Evolutionary conservation across 2,329 filamentous ascomycete species (phyloP).

Genomic region (Emmonsiellopsis sp.): DNA sequence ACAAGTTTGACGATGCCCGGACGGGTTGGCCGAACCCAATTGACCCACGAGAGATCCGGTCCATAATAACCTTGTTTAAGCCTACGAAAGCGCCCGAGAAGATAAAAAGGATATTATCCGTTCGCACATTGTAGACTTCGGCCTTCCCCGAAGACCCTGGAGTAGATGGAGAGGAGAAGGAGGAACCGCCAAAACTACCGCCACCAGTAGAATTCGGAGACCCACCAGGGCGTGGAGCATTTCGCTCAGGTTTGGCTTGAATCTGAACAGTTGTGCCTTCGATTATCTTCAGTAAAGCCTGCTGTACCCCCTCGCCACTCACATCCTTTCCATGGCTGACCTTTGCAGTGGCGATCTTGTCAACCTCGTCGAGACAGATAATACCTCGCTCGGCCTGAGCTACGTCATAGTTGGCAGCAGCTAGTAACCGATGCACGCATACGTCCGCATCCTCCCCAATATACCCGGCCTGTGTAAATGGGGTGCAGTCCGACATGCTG

Average conservation of each 20-base stretch:
- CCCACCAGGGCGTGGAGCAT: conserved; percentile 28
- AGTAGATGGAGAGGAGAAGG: conserved; percentile 11
- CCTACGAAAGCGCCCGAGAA: conserved; percentile 94
- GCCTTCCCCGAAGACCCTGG: conserved; percentile 34
- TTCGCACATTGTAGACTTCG: conserved; percentile 67
- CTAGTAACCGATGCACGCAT: conserved; percentile 81
- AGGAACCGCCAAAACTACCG: conserved; percentile 7
- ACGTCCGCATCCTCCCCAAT: conserved; percentile 97
- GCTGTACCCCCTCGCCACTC: conserved; percentile 91
- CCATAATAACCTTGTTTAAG: conserved; percentile 75
- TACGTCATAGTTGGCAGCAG: conserved; percentile 83
- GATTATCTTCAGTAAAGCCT: conserved; percentile 89
- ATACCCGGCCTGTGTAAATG: conserved; percentile 92
- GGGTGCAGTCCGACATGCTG: conserved; percentile 90
- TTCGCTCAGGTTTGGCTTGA: conserved; percentile 61
- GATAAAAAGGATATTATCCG: conserved; percentile 94
- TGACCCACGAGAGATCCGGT: conserved; percentile 74
- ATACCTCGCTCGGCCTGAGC: conserved; percentile 81
- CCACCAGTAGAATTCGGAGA: conserved; percentile 24
- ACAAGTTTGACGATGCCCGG: conserved; percentile 39
- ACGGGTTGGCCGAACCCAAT: conserved; percentile 89
- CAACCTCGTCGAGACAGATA: conserved; percentile 91
- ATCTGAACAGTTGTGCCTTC: conserved; percentile 92
- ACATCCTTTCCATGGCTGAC: conserved; percentile 87
- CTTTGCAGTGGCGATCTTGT: conserved; percentile 89